Evolutionary conservation across 164 flowering plant species (phyloP).

Genomic region (Magnolia officinalis): DNA sequence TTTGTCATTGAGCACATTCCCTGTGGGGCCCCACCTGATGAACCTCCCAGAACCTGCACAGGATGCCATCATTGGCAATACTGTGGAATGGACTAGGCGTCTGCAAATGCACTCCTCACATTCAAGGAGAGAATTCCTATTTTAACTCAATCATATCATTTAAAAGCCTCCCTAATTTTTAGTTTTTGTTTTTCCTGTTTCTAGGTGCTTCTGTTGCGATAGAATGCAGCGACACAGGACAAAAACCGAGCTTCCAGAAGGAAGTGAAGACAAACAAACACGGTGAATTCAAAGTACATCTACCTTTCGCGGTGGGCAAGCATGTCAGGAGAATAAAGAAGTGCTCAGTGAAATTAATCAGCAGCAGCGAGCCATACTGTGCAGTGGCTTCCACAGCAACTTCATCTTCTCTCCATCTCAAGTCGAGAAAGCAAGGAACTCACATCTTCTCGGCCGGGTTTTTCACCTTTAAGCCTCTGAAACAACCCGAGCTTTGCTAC

Average conservation of each 20-base stretch:
- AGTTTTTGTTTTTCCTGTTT: neutral
- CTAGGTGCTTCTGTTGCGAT: constrained; percentile 58
- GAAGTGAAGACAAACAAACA: constrained; percentile 58
- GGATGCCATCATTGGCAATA: neutral
- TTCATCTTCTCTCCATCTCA: constrained; percentile 54
- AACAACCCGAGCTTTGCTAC: constrained; percentile 51
- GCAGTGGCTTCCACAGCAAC: constrained; percentile 61
- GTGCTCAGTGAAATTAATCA: constrained; percentile 65
- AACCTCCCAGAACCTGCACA: neutral
- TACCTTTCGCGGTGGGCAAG: constrained; percentile 63
- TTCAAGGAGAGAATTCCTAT: neutral
- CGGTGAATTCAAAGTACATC: constrained; percentile 56
- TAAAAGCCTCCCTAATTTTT: neutral
- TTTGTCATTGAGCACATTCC: neutral
- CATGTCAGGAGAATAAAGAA: constrained; percentile 49
- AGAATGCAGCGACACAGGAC: constrained; percentile 42
- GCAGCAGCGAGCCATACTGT: constrained; percentile 68
- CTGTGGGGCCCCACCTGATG: neutral
- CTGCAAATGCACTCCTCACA: neutral
- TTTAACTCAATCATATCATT: neutral
- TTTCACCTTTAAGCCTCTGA: constrained; percentile 61
- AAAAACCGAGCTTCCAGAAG: constrained; percentile 34
- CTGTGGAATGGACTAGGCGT: neutral
- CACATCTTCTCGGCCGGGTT: constrained; percentile 63
- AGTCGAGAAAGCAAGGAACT: constrained; percentile 49